Evolutionary conservation across 495 filamentous ascomycete genomes (phyloP).

Genomic region (Aspergillus indologenus): DNA sequence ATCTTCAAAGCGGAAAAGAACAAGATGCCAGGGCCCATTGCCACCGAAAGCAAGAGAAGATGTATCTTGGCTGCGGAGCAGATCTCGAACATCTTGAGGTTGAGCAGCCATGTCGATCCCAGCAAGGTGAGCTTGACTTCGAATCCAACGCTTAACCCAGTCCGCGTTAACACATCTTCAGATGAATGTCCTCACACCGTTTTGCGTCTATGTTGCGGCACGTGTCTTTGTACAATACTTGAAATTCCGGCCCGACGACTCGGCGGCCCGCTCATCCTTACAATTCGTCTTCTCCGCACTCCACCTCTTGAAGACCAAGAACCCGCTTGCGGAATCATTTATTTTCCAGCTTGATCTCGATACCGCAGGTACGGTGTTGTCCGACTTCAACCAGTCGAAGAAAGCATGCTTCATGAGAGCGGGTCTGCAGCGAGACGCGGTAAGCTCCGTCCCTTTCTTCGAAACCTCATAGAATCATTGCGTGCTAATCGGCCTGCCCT

Average conservation of each 20-base stretch:
- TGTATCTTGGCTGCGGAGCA: slow-evolving; percentile 93
- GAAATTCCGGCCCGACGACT: slow-evolving; percentile 82
- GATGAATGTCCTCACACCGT: slow-evolving; percentile 97
- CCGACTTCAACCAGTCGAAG: slow-evolving; percentile 8
- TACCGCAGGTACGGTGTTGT: slow-evolving; percentile 61
- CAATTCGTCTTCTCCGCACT: slow-evolving; percentile 88
- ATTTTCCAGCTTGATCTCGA: slow-evolving; percentile 92
- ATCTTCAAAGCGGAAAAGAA: slow-evolving; percentile 97
- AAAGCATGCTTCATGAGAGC: slow-evolving; percentile 3
- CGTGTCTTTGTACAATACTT: slow-evolving; percentile 95
- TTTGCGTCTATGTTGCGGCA: slow-evolving; percentile 92
- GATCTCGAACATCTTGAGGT: slow-evolving; percentile 94
- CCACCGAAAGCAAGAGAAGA: slow-evolving; percentile 83
- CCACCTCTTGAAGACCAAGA: slow-evolving; percentile 80
- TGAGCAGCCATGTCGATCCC: slow-evolving; percentile 88
- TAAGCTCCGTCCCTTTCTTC: neutral
- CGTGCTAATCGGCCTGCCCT: neutral
- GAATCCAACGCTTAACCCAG: neutral
- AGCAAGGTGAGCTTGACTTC: slow-evolving; percentile 68
- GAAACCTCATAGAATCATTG: neutral
- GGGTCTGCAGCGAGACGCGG: neutral
- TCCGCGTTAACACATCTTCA: slow-evolving; percentile 34
- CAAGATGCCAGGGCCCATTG: slow-evolving; percentile 69
- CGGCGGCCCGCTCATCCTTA: slow-evolving; percentile 75
- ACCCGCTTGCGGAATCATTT: slow-evolving; percentile 93